These are phyloP conservation scores for Chaetomium strumarium DNA, from an alignment of 2,329 filamentous ascomycete species.

Conservation along the genomic window DNA sequence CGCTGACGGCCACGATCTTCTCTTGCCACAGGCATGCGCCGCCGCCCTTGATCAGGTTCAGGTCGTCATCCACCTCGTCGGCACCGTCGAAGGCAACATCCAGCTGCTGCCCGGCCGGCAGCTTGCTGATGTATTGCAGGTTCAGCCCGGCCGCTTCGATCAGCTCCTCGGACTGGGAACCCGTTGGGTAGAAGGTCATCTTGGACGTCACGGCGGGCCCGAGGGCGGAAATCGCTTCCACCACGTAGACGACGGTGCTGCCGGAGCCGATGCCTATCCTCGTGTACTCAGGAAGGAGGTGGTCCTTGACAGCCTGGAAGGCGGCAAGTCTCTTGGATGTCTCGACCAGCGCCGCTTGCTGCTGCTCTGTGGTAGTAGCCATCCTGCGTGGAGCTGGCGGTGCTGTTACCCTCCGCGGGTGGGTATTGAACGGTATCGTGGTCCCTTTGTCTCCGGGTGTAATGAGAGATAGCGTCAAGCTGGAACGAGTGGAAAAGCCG, in stretches of 20 bases:
- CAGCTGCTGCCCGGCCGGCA: slow-evolving; percentile 54
- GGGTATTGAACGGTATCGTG: neutral
- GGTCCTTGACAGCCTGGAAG: slow-evolving; percentile 65
- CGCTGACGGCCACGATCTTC: slow-evolving; percentile 83
- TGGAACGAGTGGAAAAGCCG: neutral
- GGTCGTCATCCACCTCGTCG: slow-evolving; percentile 88
- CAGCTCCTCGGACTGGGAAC: slow-evolving; percentile 82
- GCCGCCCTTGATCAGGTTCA: slow-evolving; percentile 97
- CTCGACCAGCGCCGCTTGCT: slow-evolving; percentile 49
- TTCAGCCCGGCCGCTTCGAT: slow-evolving; percentile 73
- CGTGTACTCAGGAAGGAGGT: slow-evolving; percentile 57
- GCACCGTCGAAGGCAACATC: slow-evolving; percentile 95
- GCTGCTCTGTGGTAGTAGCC: slow-evolving; percentile 29
- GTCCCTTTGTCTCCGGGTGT: neutral
- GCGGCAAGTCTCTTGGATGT: slow-evolving; percentile 70
- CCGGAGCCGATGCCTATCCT: slow-evolving; percentile 77
- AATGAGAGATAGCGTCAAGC: neutral
- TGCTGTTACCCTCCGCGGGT: neutral
- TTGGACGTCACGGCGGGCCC: slow-evolving; percentile 46
- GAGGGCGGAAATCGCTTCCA: slow-evolving; percentile 68
- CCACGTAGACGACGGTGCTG: slow-evolving; percentile 77
- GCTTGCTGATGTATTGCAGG: slow-evolving; percentile 70
- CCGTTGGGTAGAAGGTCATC: slow-evolving; percentile 88
- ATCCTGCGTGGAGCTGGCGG: slow-evolving; percentile 27
- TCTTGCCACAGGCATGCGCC: slow-evolving; percentile 98